A percentile compares a stretch with the other conserved stretches of the same genome.
These are phyloP conservation scores for Cytospora schulzeri DNA, from an alignment of 2,329 filamentous ascomycete genomes.

Conservation along the genomic window DNA sequence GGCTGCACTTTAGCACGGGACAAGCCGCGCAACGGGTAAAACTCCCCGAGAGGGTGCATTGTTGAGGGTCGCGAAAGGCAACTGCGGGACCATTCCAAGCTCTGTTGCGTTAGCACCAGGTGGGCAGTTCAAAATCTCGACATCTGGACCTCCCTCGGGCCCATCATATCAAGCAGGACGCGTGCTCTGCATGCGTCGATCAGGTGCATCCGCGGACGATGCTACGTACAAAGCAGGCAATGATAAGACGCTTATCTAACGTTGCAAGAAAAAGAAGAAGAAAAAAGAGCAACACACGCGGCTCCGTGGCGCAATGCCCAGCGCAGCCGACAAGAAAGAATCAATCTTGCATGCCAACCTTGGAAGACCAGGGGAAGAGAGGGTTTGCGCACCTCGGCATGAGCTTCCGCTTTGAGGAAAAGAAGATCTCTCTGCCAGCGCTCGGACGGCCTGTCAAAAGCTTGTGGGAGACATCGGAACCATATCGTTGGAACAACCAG, in stretches of 20 bases:
- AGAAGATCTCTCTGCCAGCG: neutral
- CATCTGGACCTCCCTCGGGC: neutral
- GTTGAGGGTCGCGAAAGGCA: constrained; percentile 5
- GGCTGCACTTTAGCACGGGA: constrained; percentile 12
- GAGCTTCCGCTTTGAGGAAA: neutral
- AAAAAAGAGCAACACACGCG: constrained; percentile 16
- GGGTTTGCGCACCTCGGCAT: neutral
- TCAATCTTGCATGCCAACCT: neutral
- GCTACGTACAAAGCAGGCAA: neutral
- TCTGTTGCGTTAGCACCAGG: no score
- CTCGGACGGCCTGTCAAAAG: constrained; percentile 4
- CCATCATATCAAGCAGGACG: neutral
- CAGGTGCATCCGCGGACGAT: neutral
- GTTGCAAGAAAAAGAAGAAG: no score
- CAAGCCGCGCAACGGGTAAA: constrained; percentile 14
- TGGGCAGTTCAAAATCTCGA: neutral
- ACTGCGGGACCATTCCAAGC: constrained; percentile 8
- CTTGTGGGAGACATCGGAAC: neutral
- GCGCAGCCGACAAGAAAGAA: neutral
- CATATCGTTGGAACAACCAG: constrained; percentile 5
- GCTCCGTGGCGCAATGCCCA: constrained; percentile 17
- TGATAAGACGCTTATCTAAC: neutral
- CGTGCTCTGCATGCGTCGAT: neutral
- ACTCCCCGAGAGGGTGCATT: neutral
- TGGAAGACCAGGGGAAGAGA: no score